phyloP scores from a whole-genome alignment of 2,329 filamentous ascomycete species.

The Aspergillus floridensis region DNA sequence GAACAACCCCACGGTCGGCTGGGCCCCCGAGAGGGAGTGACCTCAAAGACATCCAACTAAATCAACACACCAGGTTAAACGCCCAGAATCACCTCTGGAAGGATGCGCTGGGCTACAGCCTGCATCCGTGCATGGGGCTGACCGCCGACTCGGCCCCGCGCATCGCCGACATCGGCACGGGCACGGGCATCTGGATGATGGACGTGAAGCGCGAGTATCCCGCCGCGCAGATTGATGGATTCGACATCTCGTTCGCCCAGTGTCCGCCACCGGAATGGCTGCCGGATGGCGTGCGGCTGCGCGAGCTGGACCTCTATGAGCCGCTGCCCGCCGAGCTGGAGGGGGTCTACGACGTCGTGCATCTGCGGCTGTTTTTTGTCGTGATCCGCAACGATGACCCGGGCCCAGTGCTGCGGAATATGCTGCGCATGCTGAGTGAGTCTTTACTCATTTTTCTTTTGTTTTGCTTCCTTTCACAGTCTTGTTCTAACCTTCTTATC shows the following conservation, averaged over 20 bases:
- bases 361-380: neutral
- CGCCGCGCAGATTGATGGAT: neutral
- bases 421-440: neutral
- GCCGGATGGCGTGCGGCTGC: neutral
- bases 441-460: neutral
- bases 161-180: neutral
- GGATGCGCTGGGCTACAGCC: neutral
- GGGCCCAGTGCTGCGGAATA: neutral
- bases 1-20: neutral
- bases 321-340: neutral
- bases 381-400: slow-evolving; percentile 1
- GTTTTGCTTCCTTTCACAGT: no score
- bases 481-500: no score
- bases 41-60: no score
- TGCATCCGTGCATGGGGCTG: neutral
- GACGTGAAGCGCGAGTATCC: slow-evolving; percentile 2
- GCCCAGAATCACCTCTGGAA: slow-evolving; percentile 3
- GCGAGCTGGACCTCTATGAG: neutral
- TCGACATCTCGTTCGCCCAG: slow-evolving; percentile 1
- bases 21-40: neutral
- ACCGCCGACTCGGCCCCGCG: neutral
- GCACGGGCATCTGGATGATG: neutral
- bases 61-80: neutral
- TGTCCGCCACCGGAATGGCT: neutral
- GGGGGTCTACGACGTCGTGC: neutral